Conservation (phyloP, 148 eudicot genomes). For the Polygonum maritimum region DNA sequence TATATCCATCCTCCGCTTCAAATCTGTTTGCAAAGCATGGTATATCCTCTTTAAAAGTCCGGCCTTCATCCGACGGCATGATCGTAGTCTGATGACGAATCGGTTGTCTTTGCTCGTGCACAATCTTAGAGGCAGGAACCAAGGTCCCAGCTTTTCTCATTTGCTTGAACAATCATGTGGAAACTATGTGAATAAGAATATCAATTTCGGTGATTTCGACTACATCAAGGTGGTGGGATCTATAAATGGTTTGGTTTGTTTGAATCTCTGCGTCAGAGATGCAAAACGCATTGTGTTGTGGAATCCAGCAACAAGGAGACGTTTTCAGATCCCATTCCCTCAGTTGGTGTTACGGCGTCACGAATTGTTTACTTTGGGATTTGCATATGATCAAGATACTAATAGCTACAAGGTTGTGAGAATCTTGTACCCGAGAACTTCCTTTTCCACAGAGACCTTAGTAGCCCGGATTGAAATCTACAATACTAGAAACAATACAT, state of each 20-base stretch:
- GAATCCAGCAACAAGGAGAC: constrained; percentile 21
- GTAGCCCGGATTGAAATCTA: constrained; percentile 17
- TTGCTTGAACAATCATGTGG: too few relatives aligned
- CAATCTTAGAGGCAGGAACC: too few relatives aligned
- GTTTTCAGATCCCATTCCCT: constrained; percentile 10
- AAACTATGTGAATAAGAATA: too few relatives aligned
- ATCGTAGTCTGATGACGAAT: too few relatives aligned
- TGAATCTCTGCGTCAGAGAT: constrained; percentile 1
- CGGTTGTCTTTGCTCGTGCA: too few relatives aligned
- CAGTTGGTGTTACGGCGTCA: not conserved
- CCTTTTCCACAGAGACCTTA: not conserved
- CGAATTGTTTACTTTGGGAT: constrained; percentile 11
- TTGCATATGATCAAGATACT: constrained; percentile 10
- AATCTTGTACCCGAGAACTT: not conserved
- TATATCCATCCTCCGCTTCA: too few relatives aligned
- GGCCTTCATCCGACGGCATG: too few relatives aligned
- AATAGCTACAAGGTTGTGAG: constrained; percentile 19
- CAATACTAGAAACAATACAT: constrained; percentile 13
- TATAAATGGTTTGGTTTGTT: constrained; percentile 18
- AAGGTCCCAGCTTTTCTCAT: too few relatives aligned
- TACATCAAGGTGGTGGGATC: constrained; percentile 7
- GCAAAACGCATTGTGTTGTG: constrained; percentile 13
- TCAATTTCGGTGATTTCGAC: too few relatives aligned
- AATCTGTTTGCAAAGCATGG: too few relatives aligned
- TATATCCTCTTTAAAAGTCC: too few relatives aligned